These are phyloP conservation scores for Fistulina hepatica DNA, from an alignment of 1,284 basidiomycete species.

Conservation along the genomic window DNA sequence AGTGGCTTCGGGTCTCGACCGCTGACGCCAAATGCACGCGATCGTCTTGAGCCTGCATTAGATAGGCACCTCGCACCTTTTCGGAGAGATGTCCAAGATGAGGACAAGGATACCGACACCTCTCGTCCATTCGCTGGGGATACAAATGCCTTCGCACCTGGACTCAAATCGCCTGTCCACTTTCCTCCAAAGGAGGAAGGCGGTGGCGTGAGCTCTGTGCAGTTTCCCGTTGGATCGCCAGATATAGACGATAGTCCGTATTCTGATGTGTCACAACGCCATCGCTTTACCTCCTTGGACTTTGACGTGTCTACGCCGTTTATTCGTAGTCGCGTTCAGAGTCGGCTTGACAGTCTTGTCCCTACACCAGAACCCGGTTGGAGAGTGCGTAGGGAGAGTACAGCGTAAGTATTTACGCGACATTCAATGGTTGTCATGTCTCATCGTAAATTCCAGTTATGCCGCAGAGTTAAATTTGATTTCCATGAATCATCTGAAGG, in stretches of 20 bases:
- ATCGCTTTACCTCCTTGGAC: constrained; percentile 59
- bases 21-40: constrained; percentile 33
- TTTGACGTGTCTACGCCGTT: constrained; percentile 62
- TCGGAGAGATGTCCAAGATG: constrained; percentile 66
- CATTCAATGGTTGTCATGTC: background rate
- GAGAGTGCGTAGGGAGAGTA: constrained; percentile 72
- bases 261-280: constrained; percentile 35
- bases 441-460: constrained; percentile 35
- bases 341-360: constrained; percentile 49
- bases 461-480: constrained; percentile 74
- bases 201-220: constrained; percentile 51
- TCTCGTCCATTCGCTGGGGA: too few relatives aligned
- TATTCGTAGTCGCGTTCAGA: constrained; percentile 72
- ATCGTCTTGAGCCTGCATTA: constrained; percentile 33
- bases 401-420: constrained; percentile 45
- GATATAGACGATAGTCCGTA: constrained; percentile 56
- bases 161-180: constrained; percentile 45
- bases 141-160: constrained; percentile 24
- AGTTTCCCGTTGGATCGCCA: constrained; percentile 68
- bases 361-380: constrained; percentile 61
- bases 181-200: background rate
- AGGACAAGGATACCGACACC: too few relatives aligned
- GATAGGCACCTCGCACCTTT: constrained; percentile 67
- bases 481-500: constrained; percentile 78
- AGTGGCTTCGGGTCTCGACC: constrained; percentile 41